phyloP scores from a whole-genome alignment of 345 rosid genomes.

The Gossypium thurberi region DNA sequence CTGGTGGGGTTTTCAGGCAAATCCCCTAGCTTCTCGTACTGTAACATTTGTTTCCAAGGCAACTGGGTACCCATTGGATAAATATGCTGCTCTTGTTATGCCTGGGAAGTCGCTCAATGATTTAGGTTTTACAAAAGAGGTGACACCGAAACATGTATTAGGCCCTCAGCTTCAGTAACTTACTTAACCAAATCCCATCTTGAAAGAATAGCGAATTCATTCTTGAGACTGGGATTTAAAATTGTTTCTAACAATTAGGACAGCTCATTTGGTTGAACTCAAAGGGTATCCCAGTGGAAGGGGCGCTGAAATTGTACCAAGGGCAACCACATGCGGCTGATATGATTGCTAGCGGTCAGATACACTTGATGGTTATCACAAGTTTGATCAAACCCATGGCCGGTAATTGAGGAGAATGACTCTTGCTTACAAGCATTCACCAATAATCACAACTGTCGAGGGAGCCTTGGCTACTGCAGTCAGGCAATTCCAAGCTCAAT shows the following conservation, averaged over 20 bases:
- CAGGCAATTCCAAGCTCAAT: slow-evolving; percentile 59
- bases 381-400: slow-evolving; percentile 91
- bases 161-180: slow-evolving; percentile 90
- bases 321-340: slow-evolving; percentile 97
- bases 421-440: slow-evolving; percentile 74
- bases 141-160: slow-evolving; percentile 71
- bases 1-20: slow-evolving; percentile 87
- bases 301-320: slow-evolving; percentile 87
- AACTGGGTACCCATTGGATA: slow-evolving; percentile 89
- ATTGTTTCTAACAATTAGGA: slow-evolving; percentile 81
- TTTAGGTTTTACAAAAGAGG: slow-evolving; percentile 63
- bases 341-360: slow-evolving; percentile 84
- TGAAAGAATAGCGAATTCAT: slow-evolving; percentile 67
- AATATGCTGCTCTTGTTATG: slow-evolving; percentile 92
- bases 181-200: slow-evolving; percentile 75
- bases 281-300: slow-evolving; percentile 62
- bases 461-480: slow-evolving; percentile 87
- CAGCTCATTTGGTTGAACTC: slow-evolving; percentile 75
- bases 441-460: slow-evolving; percentile 81
- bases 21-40: slow-evolving; percentile 95
- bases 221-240: slow-evolving; percentile 64
- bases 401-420: slow-evolving; percentile 85
- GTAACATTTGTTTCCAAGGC: slow-evolving; percentile 98
- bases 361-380: slow-evolving; percentile 87
- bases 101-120: slow-evolving; percentile 76